Percentiles rank a stretch among this genome's conserved stretches.
phyloP scores from a whole-genome alignment of 176 grass and related monocot genomes.

The maize (Zea mays) region Zm-B73-REFERENCE-NAM-5.0 NC_050099.1:225935501-225936000 shows the following conservation, averaged over 20 bases:
- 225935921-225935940: neutral
- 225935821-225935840: neutral
- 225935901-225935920: neutral
- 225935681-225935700: neutral
- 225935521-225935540: constrained; percentile 5
- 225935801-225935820: neutral
- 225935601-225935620: neutral
- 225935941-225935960: neutral
- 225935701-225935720: neutral
- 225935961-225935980: neutral
- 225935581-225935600: neutral
- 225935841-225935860: neutral
- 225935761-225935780: neutral
- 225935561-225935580: neutral
- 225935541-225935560: neutral
- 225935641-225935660: neutral
- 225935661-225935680: neutral
- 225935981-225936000: neutral
- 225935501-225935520: neutral
- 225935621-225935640: neutral
- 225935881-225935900: constrained; percentile 4
- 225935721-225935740: neutral
- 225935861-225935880: neutral
- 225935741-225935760: neutral
- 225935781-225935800: neutral